Conservation (phyloP, 2,329 filamentous ascomycete genomes). For the Monosporascus sp. region DNA sequence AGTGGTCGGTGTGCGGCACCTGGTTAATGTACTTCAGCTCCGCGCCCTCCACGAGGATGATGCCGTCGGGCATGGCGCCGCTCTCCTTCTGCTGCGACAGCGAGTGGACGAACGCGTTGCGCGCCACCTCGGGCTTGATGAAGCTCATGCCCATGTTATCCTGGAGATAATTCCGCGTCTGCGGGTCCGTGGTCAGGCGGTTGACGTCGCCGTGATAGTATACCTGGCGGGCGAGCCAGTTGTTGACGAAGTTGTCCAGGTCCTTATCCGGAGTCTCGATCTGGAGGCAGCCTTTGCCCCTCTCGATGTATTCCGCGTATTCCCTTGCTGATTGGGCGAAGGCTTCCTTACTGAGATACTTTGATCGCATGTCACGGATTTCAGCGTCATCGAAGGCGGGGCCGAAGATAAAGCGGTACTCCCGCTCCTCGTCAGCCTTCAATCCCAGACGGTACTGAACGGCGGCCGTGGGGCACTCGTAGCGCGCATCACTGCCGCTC, state of each 20-base stretch:
- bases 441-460: constrained; percentile 47
- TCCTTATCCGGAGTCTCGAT: constrained; percentile 50
- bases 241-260: constrained; percentile 54
- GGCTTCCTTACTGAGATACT: constrained; percentile 44
- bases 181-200: constrained; percentile 52
- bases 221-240: constrained; percentile 53
- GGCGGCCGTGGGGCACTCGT: constrained; percentile 49
- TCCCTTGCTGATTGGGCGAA: constrained; percentile 41
- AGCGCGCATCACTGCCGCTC: constrained; percentile 43
- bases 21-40: constrained; percentile 58
- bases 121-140: constrained; percentile 45
- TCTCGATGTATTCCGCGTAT: constrained; percentile 46
- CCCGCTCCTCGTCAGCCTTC: constrained; percentile 32
- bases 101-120: constrained; percentile 42
- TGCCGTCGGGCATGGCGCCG: constrained; percentile 55
- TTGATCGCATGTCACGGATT: constrained; percentile 37
- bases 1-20: constrained; percentile 56
- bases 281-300: constrained; percentile 43
- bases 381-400: constrained; percentile 49
- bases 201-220: constrained; percentile 57
- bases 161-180: constrained; percentile 55
- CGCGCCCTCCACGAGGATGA: constrained; percentile 46
- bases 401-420: constrained; percentile 51
- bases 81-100: constrained; percentile 48
- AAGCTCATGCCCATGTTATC: constrained; percentile 59